These are phyloP conservation scores for Acrocalymma vagum DNA, from an alignment of 2,329 filamentous ascomycete genomes.

Conservation along the genomic window DNA sequence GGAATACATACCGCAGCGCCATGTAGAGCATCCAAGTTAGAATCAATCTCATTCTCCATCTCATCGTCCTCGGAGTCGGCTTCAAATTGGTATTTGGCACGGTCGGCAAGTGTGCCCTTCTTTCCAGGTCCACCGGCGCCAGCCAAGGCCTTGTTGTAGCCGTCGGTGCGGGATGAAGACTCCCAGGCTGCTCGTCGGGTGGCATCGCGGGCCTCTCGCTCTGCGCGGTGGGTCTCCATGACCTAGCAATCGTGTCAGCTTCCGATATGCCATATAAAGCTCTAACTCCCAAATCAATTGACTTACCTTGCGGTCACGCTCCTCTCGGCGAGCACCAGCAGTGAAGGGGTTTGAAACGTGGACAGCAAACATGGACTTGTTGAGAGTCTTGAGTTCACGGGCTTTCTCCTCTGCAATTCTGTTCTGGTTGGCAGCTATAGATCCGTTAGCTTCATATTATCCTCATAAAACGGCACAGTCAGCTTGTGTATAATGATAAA, in stretches of 20 bases:
- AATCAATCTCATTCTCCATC: slow-evolving; percentile 64
- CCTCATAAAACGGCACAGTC: neutral
- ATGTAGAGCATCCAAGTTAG: slow-evolving; percentile 59
- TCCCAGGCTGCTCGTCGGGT: slow-evolving; percentile 62
- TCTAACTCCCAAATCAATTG: no score
- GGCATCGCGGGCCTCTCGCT: slow-evolving; percentile 65
- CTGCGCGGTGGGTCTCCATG: slow-evolving; percentile 69
- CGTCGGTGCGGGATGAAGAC: slow-evolving; percentile 33
- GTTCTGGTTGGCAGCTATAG: slow-evolving; percentile 80
- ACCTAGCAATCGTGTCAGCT: slow-evolving; percentile 66
- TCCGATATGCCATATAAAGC: slow-evolving; percentile 59
- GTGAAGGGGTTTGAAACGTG: slow-evolving; percentile 73
- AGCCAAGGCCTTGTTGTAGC: slow-evolving; percentile 22
- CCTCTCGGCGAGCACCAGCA: slow-evolving; percentile 59
- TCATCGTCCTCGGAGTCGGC: slow-evolving; percentile 62
- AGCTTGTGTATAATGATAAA: slow-evolving; percentile 9
- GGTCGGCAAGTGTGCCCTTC: slow-evolving; percentile 39
- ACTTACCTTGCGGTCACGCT: slow-evolving; percentile 68
- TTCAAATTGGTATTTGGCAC: slow-evolving; percentile 46
- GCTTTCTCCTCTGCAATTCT: slow-evolving; percentile 82
- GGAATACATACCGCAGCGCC: slow-evolving; percentile 66
- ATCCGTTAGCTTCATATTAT: slow-evolving; percentile 76
- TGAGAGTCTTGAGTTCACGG: slow-evolving; percentile 82
- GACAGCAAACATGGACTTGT: slow-evolving; percentile 90
- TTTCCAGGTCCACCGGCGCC: slow-evolving; percentile 18